Evolutionary conservation across 345 rosid species (phyloP).

Genomic region (Populus alba): DNA sequence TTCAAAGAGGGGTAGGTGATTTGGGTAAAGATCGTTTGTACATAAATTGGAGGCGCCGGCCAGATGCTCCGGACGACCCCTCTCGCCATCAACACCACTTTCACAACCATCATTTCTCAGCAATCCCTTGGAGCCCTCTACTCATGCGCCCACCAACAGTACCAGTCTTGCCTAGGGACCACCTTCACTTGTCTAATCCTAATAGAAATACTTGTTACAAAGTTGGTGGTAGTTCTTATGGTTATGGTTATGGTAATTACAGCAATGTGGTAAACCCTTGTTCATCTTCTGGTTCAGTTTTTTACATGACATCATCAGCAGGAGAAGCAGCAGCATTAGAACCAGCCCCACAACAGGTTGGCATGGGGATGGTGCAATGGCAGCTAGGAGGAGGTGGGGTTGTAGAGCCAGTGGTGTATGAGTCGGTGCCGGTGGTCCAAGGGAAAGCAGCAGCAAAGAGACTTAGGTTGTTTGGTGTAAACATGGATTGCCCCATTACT

Average conservation of each 20-base stretch:
- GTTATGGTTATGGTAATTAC: conserved; percentile 19
- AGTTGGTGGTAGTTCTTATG: background rate
- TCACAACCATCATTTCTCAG: conserved; percentile 31
- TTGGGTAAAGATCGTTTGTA: conserved; percentile 52
- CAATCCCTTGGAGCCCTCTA: conserved; percentile 47
- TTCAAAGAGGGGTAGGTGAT: conserved; percentile 69
- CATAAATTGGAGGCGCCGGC: conserved; percentile 84
- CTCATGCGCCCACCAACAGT: conserved; percentile 36
- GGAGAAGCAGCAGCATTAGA: background rate
- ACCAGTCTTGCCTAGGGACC: conserved; percentile 16
- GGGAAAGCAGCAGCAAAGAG: conserved; percentile 66
- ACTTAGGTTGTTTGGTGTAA: conserved; percentile 84
- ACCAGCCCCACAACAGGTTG: conserved; percentile 26
- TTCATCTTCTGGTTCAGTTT: conserved; percentile 23
- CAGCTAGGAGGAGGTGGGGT: conserved; percentile 6
- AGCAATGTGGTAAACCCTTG: conserved; percentile 27
- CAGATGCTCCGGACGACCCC: conserved; percentile 39
- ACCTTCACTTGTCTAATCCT: conserved; percentile 22
- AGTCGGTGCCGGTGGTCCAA: conserved; percentile 64
- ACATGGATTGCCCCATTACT: conserved; percentile 74
- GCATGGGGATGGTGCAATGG: conserved; percentile 31
- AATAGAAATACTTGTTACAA: conserved; percentile 18
- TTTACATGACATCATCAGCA: conserved; percentile 28
- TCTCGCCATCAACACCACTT: background rate
- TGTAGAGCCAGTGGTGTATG: conserved; percentile 40